Base-by-base conservation (phyloP, 768 basidiomycete genomes). In the Auricularia sp. region DNA sequence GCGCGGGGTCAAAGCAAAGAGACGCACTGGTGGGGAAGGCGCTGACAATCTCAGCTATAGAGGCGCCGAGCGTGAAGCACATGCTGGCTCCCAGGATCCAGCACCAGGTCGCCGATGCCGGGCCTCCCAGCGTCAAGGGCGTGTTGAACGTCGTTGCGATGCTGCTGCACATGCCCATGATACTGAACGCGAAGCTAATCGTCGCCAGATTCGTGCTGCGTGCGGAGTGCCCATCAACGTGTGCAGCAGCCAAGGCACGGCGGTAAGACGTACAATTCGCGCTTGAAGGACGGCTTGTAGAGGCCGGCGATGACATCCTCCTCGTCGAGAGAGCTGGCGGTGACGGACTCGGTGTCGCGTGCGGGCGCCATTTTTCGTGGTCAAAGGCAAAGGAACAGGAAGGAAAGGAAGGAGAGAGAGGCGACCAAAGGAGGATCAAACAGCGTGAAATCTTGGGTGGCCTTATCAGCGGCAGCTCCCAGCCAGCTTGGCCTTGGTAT, bases 271-370 rank as follows among this genome's bases (percentile, higher is more conserved):
- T 36, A 84, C 69, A 93, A 93, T 78, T 93, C 91, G 65, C 91
- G 81, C 73, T 84, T 86, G 79, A 93, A 93, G 16, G 87, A 89
- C 51, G 87, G 87, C 23, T 59, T 59, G 56, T 59, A 59, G 56
- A 59, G 56, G 56, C 56, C 56, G 18, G 56, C 56, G 18, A 59
- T 59, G 29, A 59, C 56, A 35, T 59, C 56, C 56, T 59, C 56
- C 23, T 59, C 56, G 29, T 59, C 56, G 8, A 51, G 11, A 3
- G 18, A 7, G 53, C 53, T 54, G 11, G 56, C 8, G 23, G 56
- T 23, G 7, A 59, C 56, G 2, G 29, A 33, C 23, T 59, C 56
- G 8, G 56, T 23, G 23, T 59, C 56, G 34, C 14, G 56, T 21
- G 7, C 56, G 23, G 56, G 56, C 18, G 56, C 56, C 56, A 59